These are phyloP conservation scores for Clarireedia homoeocarpa DNA, from an alignment of 2,329 filamentous ascomycete species.

Conservation along the genomic window DNA sequence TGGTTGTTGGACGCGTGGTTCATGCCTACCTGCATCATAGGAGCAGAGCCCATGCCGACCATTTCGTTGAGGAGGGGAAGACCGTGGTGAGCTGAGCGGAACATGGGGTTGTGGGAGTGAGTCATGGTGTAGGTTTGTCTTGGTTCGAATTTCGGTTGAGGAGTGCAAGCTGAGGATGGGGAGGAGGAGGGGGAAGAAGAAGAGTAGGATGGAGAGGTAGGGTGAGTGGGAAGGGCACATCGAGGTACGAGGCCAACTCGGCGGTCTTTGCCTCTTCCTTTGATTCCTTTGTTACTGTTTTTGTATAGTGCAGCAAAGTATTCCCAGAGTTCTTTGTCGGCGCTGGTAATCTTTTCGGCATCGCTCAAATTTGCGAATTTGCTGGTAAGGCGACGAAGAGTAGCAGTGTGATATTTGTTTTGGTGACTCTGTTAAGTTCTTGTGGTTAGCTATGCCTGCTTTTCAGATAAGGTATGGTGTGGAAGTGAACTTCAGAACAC, in stretches of 20 bases:
- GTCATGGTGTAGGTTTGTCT: too few relatives aligned
- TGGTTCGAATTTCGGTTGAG: too few relatives aligned
- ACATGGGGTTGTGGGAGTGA: too few relatives aligned
- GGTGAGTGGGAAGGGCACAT: not conserved
- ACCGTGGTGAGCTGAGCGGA: too few relatives aligned
- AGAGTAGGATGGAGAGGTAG: not conserved
- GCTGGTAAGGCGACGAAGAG: constrained; percentile 67
- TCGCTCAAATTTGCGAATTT: constrained; percentile 63
- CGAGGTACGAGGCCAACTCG: constrained; percentile 40
- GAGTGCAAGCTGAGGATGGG: too few relatives aligned
- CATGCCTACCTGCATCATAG: too few relatives aligned
- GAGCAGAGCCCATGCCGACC: too few relatives aligned
- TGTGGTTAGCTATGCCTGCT: not conserved
- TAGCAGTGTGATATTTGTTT: constrained; percentile 70
- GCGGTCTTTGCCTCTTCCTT: constrained; percentile 82
- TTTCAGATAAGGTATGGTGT: too few relatives aligned
- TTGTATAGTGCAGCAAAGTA: constrained; percentile 90
- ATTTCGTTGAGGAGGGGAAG: too few relatives aligned
- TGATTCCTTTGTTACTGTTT: constrained; percentile 97
- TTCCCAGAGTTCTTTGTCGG: constrained; percentile 69
- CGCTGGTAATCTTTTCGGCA: constrained; percentile 8
- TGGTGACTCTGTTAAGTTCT: constrained; percentile 29
- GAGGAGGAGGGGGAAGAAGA: not conserved
- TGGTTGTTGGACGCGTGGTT: too few relatives aligned
- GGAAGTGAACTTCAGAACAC: too few relatives aligned